A percentile compares a stretch with the other conserved stretches of the same genome.
These are phyloP conservation scores for Leccinum griseonigrum DNA, from an alignment of 1,284 basidiomycete species.

Conservation along the genomic window DNA sequence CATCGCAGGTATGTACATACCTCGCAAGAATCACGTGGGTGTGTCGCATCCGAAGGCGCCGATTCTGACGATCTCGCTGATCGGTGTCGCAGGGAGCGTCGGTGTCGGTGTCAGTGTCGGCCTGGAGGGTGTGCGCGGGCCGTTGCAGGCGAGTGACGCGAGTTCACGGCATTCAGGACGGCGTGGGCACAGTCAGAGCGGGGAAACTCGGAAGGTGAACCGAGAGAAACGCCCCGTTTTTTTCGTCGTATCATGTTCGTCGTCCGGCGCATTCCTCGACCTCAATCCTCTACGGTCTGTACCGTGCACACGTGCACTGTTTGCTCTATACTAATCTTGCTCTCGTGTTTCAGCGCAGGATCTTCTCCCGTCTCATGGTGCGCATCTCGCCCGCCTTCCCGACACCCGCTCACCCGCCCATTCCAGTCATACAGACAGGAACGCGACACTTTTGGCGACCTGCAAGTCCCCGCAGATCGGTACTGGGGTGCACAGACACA, in stretches of 20 bases:
- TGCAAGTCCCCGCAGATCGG: slow-evolving; percentile 90
- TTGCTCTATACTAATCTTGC: slow-evolving; percentile 1
- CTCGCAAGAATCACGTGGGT: slow-evolving; percentile 31
- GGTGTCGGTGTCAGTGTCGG: background rate
- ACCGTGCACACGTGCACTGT: slow-evolving; percentile 23
- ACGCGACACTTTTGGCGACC: slow-evolving; percentile 88
- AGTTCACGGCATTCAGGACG: background rate
- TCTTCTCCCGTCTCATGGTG: slow-evolving; percentile 48
- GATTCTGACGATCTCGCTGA: background rate
- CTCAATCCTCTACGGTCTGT: slow-evolving; percentile 18
- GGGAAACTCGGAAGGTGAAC: slow-evolving; percentile 21
- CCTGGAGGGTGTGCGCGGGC: background rate
- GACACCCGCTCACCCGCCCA: slow-evolving; percentile 7
- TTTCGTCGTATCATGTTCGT: background rate
- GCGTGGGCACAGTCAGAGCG: slow-evolving; percentile 5
- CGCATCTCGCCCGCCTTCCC: slow-evolving; percentile 1
- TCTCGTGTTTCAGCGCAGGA: slow-evolving; percentile 10
- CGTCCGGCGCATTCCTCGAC: slow-evolving; percentile 11
- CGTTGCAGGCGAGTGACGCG: background rate
- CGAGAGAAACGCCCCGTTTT: background rate
- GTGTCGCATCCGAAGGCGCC: slow-evolving; percentile 10
- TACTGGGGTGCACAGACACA: slow-evolving; percentile 99
- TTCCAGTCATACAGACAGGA: slow-evolving; percentile 63
- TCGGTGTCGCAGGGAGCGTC: background rate
- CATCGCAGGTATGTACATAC: slow-evolving; percentile 6